These are phyloP conservation scores for Tylopilus intermedius DNA, from an alignment of 768 basidiomycete genomes.

Conservation along the genomic window DNA sequence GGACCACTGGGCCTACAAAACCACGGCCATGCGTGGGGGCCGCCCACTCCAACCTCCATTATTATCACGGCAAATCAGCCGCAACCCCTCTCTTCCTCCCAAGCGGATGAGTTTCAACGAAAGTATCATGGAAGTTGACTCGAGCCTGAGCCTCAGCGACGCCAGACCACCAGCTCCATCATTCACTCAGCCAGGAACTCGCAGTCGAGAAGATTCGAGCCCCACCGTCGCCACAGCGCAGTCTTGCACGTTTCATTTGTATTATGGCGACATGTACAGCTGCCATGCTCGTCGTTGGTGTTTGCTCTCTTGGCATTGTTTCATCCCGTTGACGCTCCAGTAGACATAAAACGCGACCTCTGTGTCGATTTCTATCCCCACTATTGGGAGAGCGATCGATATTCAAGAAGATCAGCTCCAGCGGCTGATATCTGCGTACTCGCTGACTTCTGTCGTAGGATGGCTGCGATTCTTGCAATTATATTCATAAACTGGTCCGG, in stretches of 20 bases:
- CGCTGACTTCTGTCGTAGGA: constrained; percentile 61
- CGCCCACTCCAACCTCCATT: background rate
- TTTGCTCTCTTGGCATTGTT: background rate
- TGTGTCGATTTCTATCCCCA: too few species aligned
- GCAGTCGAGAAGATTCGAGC: constrained; percentile 3
- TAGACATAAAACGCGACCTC: constrained; percentile 36
- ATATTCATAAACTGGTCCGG: constrained; percentile 60
- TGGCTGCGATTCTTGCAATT: constrained; percentile 58
- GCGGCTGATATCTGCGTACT: constrained; percentile 56
- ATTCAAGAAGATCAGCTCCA: too few species aligned
- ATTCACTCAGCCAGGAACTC: constrained; percentile 5
- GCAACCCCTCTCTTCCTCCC: background rate
- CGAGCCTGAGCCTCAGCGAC: constrained; percentile 6
- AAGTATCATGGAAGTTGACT: constrained; percentile 10
- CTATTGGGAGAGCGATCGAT: too few species aligned
- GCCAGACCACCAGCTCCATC: constrained; percentile 14
- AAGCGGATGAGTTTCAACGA: background rate
- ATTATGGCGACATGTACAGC: constrained; percentile 17
- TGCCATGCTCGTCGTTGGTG: constrained; percentile 20
- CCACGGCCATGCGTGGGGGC: background rate
- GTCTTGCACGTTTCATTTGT: constrained; percentile 24
- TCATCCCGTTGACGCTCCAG: background rate
- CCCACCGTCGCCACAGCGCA: constrained; percentile 10
- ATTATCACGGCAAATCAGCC: background rate
- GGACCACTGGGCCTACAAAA: constrained; percentile 18